Evolutionary conservation across 805 yeast species (phyloP).

Genomic region (Kluyveromyces dobzhanskii): DNA sequence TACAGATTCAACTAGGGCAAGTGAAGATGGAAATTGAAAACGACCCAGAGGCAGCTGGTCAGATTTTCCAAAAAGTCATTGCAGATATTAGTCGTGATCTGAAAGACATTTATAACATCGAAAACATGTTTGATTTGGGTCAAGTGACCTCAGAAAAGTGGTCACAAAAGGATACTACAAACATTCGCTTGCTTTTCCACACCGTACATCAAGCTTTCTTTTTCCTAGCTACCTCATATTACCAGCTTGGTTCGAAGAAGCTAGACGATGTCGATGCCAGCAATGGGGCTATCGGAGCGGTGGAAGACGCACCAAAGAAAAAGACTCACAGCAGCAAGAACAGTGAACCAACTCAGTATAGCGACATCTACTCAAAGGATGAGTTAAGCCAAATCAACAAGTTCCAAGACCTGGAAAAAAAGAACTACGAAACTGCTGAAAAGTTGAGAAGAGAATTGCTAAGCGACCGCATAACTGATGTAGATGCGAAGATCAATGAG

Average conservation of each 20-base stretch:
- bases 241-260: constrained; percentile 22
- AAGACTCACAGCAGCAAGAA: no score
- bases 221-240: constrained; percentile 46
- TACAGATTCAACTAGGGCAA: constrained; percentile 57
- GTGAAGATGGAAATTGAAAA: constrained; percentile 48
- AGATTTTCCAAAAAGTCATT: constrained; percentile 36
- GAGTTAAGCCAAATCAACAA: constrained; percentile 22
- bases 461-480: constrained; percentile 29
- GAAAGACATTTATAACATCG: constrained; percentile 13
- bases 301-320: not conserved
- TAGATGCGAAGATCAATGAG: constrained; percentile 18
- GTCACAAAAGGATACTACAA: not conserved
- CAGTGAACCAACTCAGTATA: constrained; percentile 11
- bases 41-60: constrained; percentile 43
- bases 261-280: constrained; percentile 21
- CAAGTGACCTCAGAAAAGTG: not conserved
- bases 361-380: constrained; percentile 18
- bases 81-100: constrained; percentile 25
- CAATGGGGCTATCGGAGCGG: constrained; percentile 15
- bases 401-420: constrained; percentile 40
- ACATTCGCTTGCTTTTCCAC: constrained; percentile 29
- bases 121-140: constrained; percentile 9
- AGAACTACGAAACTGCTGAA: constrained; percentile 56
- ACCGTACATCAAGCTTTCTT: constrained; percentile 70
- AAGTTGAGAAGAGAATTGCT: constrained; percentile 44